A percentile compares a stretch with the other conserved stretches of the same genome.
These are phyloP conservation scores for Stentor coeruleus DNA, from an alignment of 73 alveolate species.

Conservation along the genomic window DNA sequence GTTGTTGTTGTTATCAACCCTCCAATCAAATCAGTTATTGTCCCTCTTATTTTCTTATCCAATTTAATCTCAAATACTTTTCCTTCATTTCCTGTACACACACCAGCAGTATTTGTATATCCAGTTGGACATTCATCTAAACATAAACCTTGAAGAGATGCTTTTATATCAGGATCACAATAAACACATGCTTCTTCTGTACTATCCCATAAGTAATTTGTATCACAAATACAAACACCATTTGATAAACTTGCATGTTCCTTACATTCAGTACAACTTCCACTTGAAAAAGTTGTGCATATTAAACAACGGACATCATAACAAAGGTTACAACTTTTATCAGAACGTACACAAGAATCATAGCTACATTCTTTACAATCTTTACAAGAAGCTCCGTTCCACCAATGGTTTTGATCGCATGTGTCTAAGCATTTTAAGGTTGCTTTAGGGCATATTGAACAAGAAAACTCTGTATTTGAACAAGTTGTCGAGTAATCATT, in stretches of 20 bases:
- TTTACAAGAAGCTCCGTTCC: constrained; percentile 2
- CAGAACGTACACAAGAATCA: background rate
- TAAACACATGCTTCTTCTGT: background rate
- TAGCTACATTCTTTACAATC: background rate
- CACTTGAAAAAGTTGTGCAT: background rate
- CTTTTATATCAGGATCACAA: background rate
- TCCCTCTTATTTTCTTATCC: background rate
- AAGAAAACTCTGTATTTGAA: background rate
- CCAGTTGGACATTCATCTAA: constrained; percentile 14
- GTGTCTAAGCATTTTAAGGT: background rate
- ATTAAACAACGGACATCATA: background rate
- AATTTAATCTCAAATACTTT: background rate
- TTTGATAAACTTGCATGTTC: background rate
- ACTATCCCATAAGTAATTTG: background rate
- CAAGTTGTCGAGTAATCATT: background rate
- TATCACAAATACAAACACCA: background rate
- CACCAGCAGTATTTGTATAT: background rate
- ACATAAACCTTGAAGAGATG: background rate
- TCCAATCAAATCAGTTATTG: background rate
- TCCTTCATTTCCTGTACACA: background rate
- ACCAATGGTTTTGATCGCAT: background rate
- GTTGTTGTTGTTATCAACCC: background rate
- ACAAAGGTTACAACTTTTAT: background rate
- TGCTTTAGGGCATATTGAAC: constrained; percentile 12
- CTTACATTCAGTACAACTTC: background rate